Evolutionary conservation across 2,329 filamentous ascomycete species (phyloP), one percentile per base, ranked within the genome.

Genomic region (Fusarium pseudoanthophilum): DNA sequence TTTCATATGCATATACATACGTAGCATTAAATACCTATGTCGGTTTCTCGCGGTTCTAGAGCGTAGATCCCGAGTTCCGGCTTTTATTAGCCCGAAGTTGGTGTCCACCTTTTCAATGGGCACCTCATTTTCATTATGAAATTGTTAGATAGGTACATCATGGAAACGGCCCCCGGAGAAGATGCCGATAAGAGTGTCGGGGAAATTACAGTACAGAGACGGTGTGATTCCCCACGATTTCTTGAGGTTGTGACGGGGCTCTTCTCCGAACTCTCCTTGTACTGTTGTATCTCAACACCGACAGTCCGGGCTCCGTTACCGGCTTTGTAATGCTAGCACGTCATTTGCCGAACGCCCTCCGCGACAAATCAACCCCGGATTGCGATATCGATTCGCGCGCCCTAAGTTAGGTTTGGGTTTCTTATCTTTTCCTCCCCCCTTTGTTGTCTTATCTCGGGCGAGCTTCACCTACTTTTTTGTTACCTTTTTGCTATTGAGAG

Each of bases 271-370:
- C 42, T 58, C 20, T 61, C 5, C 43, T 52, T 67, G 60, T 76
- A 75, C 46, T 34, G 46, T 26, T 57, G 36, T 53, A 68, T 72
- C 73, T 75, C 34, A 58, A 30, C 58, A 53, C 73, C 75, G 74
- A 77, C 72, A 74, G 55, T 49, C 65, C 66, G 65, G 57, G 14
- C 69, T 74, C 77, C 77, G 77, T 69, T 77, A 78, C 73, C 77
- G 75, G 74, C 77, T 78, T 75, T 65, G 74, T 78, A 74, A 78
- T 78, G 60, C 71, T 55, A 78, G 77, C 77, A 78, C 77, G 77
- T 75, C 77, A 78, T 78, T 78, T 77, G 75, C 69, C 66, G 57
- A 63, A 36, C 55, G 52, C 67, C 58, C 67, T 75, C 72, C 64
- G 74, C 69, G 75, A 70, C 46, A 73, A 59, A 59, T 39, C 65